Evolutionary conservation across 1,139 yeast genomes (phyloP).

Genomic region (Diutina siamensis): DNA sequence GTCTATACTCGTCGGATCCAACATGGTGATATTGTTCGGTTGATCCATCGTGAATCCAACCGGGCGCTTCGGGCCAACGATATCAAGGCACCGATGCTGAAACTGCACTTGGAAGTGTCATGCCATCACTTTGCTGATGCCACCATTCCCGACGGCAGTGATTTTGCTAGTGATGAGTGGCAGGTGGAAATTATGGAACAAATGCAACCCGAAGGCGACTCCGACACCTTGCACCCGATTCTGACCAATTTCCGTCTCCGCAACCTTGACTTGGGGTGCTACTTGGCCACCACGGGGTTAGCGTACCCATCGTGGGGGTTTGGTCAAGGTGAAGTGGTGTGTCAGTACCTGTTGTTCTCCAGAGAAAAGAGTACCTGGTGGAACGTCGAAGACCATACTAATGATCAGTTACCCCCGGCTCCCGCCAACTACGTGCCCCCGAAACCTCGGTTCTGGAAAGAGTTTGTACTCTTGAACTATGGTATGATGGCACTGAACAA

Average conservation of each 20-base stretch:
- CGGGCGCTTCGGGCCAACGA: conserved; percentile 54
- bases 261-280: conserved; percentile 57
- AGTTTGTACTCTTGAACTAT: conserved; percentile 54
- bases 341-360: conserved; percentile 38
- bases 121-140: conserved; percentile 28
- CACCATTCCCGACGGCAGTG: conserved; percentile 28
- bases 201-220: conserved; percentile 23
- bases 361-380: conserved; percentile 68
- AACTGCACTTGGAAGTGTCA: conserved; percentile 47
- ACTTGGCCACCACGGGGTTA: conserved; percentile 60
- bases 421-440: conserved; percentile 43
- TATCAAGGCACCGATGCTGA: conserved; percentile 43
- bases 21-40: conserved; percentile 45
- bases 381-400: conserved; percentile 63
- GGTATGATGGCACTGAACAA: conserved; percentile 76
- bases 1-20: conserved; percentile 16
- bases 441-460: conserved; percentile 56
- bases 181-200: conserved; percentile 52
- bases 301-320: conserved; percentile 75
- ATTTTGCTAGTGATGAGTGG: conserved; percentile 61
- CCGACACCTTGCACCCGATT: conserved; percentile 45
- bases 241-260: conserved; percentile 58
- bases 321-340: conserved; percentile 69
- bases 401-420: conserved; percentile 30
- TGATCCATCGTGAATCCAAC: conserved; percentile 41